Conservation (phyloP, 768 basidiomycete species). For the Mycena venus region DNA sequence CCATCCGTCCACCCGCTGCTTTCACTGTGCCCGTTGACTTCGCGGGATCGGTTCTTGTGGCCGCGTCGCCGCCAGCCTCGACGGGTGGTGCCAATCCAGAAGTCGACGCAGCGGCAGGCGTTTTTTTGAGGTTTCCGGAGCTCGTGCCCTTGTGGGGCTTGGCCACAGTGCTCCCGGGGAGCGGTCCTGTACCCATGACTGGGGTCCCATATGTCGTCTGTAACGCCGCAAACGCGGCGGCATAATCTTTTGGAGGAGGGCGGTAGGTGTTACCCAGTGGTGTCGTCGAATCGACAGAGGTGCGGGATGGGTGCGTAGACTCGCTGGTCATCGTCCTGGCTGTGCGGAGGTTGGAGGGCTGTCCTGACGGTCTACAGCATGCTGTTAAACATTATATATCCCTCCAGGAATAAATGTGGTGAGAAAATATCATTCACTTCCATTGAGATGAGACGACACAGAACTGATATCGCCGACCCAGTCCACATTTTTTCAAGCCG, state of each 20-base stretch:
- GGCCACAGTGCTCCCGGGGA: not conserved
- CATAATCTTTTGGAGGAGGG: conserved; percentile 49
- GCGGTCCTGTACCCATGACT: conserved; percentile 13
- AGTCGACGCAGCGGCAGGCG: no score
- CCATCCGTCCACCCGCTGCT: not conserved
- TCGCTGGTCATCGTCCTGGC: not conserved
- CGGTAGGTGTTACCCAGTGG: not conserved
- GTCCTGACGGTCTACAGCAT: not conserved
- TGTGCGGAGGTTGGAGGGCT: not conserved
- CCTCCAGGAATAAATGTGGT: not conserved
- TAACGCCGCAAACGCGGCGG: conserved; percentile 49
- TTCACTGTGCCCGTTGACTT: not conserved
- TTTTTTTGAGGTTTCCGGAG: not conserved
- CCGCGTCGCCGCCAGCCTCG: not conserved
- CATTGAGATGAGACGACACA: not conserved
- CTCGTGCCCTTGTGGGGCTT: not conserved
- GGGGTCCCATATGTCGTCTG: conserved; percentile 52
- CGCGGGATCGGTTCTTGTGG: not conserved
- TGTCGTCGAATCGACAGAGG: conserved; percentile 1
- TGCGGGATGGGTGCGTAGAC: not conserved
- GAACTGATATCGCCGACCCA: not conserved
- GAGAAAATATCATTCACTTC: not conserved
- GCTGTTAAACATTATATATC: not conserved
- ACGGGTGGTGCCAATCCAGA: no score
- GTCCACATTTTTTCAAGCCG: not conserved